phyloP scores from a whole-genome alignment of 192 early-diverging fungal species.

The Linderina pennispora region DNA sequence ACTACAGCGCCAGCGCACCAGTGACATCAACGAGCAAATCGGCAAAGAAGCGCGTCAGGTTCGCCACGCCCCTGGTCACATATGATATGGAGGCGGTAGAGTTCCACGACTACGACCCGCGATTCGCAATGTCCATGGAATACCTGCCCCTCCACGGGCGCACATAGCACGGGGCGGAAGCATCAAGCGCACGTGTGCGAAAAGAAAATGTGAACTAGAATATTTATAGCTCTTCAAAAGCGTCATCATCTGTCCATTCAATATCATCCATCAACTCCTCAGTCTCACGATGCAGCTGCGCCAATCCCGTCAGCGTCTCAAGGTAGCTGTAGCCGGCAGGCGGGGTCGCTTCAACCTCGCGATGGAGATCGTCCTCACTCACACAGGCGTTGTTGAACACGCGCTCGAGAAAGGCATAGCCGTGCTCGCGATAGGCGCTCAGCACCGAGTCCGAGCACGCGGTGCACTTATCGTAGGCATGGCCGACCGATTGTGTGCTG shows the following conservation, averaged over 20 bases:
- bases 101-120: neutral
- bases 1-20: no score
- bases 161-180: neutral
- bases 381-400: constrained; percentile 55
- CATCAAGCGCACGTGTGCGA: neutral
- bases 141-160: neutral
- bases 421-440: constrained; percentile 56
- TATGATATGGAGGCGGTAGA: neutral
- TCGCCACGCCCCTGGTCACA: neutral
- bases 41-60: neutral
- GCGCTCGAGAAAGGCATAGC: constrained; percentile 67
- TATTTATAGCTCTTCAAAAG: constrained; percentile 25
- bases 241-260: constrained; percentile 67
- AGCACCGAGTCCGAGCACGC: constrained; percentile 73
- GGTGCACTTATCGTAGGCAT: constrained; percentile 83
- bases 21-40: neutral
- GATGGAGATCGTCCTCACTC: constrained; percentile 21
- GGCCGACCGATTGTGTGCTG: constrained; percentile 78
- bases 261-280: constrained; percentile 63
- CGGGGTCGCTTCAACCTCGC: constrained; percentile 1
- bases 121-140: neutral
- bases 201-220: no score
- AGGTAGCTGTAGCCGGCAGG: constrained; percentile 60
- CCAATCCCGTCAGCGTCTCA: constrained; percentile 83
- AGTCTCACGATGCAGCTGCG: constrained; percentile 70